A percentile compares a stretch with the other conserved stretches of the same genome.
phyloP scores from a whole-genome alignment of 345 rosid species.

The Durio zibethinus region DNA sequence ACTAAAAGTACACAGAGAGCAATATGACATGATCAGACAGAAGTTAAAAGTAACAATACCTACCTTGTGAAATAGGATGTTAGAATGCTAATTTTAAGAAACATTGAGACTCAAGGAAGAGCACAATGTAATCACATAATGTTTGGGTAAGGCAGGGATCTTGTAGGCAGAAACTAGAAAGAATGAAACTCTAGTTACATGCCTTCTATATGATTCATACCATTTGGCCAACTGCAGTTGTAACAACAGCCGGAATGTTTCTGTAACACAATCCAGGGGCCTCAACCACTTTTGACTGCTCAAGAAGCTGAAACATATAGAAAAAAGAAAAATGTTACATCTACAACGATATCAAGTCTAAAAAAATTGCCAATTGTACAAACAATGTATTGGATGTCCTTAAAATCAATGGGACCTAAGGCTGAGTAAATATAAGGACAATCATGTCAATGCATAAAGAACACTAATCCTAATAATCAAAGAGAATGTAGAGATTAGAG shows the following conservation, averaged over 20 bases:
- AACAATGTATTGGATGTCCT: neutral
- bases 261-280: conserved; percentile 46
- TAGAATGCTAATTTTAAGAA: neutral
- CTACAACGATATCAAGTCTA: neutral
- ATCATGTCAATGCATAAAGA: neutral
- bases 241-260: conserved; percentile 38
- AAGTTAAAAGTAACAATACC: neutral
- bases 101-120: neutral
- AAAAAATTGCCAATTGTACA: neutral
- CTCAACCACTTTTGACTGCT: conserved; percentile 61
- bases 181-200: neutral
- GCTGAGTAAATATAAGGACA: neutral
- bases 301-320: conserved; percentile 46
- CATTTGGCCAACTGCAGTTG: conserved; percentile 83
- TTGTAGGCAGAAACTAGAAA: neutral
- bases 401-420: neutral
- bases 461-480: neutral
- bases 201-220: conserved; percentile 32
- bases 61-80: neutral
- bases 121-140: neutral
- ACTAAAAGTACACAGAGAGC: neutral
- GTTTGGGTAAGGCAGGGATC: neutral
- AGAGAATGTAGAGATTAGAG: neutral
- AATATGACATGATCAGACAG: neutral
- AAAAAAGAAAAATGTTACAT: neutral